Evolutionary conservation across 805 yeast species (phyloP).

Genomic region (Torulaspora indica): DNA sequence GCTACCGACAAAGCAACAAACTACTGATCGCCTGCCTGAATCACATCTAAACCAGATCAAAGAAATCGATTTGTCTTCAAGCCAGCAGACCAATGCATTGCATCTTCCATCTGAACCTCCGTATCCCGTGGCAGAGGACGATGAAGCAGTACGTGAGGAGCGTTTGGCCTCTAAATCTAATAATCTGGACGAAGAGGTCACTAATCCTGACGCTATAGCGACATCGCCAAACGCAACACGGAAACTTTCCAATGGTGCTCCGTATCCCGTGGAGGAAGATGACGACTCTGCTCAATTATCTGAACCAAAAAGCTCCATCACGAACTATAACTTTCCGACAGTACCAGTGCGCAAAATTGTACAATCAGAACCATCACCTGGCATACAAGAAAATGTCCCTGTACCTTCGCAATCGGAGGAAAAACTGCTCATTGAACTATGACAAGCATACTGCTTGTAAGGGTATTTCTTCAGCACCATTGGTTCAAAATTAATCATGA

Average conservation of each 20-base stretch:
- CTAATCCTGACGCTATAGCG: background rate
- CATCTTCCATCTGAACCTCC: slow-evolving; percentile 28
- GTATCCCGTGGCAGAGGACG: slow-evolving; percentile 27
- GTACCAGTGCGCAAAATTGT: slow-evolving; percentile 36
- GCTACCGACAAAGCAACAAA: background rate
- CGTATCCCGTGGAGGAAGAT: slow-evolving; percentile 24
- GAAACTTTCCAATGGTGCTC: slow-evolving; percentile 13
- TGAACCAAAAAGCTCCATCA: slow-evolving; percentile 12
- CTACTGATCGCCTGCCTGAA: background rate
- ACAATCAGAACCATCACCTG: slow-evolving; percentile 4
- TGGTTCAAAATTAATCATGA: background rate
- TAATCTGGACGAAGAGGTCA: background rate
- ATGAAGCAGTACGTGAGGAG: background rate
- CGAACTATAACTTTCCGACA: slow-evolving; percentile 40
- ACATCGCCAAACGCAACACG: background rate
- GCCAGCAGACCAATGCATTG: slow-evolving; percentile 1
- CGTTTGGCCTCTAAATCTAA: background rate
- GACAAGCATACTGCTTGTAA: slow-evolving; percentile 2
- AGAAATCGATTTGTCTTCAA: slow-evolving; percentile 5
- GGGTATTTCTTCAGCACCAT: background rate
- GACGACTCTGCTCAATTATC: slow-evolving; percentile 4
- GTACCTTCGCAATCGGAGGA: slow-evolving; percentile 16
- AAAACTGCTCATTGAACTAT: slow-evolving; percentile 33
- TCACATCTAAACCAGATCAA: slow-evolving; percentile 10
- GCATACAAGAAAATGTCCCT: slow-evolving; percentile 8